These are phyloP conservation scores for Penicillium sp. DNA, from an alignment of 2,329 filamentous ascomycete species.

Conservation along the genomic window DNA sequence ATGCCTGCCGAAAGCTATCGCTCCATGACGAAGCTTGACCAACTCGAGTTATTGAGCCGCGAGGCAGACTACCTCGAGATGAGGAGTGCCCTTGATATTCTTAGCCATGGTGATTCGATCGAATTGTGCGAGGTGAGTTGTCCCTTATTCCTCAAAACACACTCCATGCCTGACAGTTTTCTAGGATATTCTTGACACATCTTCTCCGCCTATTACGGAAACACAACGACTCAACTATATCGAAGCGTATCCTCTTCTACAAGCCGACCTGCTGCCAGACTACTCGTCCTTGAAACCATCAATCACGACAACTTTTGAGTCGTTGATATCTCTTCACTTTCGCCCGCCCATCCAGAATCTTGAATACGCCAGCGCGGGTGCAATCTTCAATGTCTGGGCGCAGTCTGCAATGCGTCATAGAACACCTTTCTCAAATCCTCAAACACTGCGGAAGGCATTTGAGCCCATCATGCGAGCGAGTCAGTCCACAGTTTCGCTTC, in stretches of 20 bases:
- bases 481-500: slow-evolving; percentile 27
- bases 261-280: slow-evolving; percentile 45
- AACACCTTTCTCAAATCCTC: slow-evolving; percentile 25
- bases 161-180: slow-evolving; percentile 12
- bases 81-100: slow-evolving; percentile 33
- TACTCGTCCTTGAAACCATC: slow-evolving; percentile 36
- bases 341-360: slow-evolving; percentile 14
- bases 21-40: slow-evolving; percentile 16
- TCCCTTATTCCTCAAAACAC: neutral
- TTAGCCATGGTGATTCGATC: slow-evolving; percentile 24
- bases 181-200: slow-evolving; percentile 55
- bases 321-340: slow-evolving; percentile 24
- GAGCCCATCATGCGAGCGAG: slow-evolving; percentile 45
- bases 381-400: slow-evolving; percentile 26
- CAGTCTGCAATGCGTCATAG: slow-evolving; percentile 8
- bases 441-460: slow-evolving; percentile 45
- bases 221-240: slow-evolving; percentile 52
- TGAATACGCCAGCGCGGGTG: slow-evolving; percentile 23
- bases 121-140: slow-evolving; percentile 25
- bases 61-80: slow-evolving; percentile 29
- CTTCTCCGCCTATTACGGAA: slow-evolving; percentile 52
- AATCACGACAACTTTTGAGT: slow-evolving; percentile 29
- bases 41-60: slow-evolving; percentile 24
- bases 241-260: slow-evolving; percentile 49
- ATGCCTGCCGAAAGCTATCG: slow-evolving; percentile 1